Evolutionary conservation across 768 basidiomycete species (phyloP).

Genomic region (Phlegmacium glaucopus): DNA sequence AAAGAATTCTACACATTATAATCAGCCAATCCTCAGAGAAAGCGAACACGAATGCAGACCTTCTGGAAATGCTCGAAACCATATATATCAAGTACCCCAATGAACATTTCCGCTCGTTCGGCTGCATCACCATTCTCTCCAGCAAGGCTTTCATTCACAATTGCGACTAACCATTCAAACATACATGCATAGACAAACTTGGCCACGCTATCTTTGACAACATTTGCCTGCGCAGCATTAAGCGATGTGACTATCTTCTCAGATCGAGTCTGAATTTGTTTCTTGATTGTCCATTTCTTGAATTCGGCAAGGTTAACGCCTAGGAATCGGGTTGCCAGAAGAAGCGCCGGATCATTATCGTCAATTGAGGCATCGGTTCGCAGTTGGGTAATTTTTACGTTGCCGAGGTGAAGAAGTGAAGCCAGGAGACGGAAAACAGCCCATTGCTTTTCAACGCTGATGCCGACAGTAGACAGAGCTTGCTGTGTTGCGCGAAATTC

Average conservation of each 20-base stretch:
- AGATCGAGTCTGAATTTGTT: slow-evolving; percentile 89
- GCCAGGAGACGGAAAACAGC: slow-evolving; percentile 93
- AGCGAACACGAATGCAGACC: slow-evolving; percentile 33
- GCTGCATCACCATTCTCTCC: slow-evolving; percentile 94
- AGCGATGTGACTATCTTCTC: slow-evolving; percentile 94
- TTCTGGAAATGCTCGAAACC: slow-evolving; percentile 98
- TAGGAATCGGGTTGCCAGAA: slow-evolving; percentile 82
- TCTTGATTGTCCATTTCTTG: slow-evolving; percentile 99
- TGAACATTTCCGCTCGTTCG: slow-evolving; percentile 94
- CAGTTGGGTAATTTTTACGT: slow-evolving; percentile 83
- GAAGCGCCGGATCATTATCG: slow-evolving; percentile 77
- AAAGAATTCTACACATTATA: slow-evolving; percentile 67
- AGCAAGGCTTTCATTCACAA: slow-evolving; percentile 94
- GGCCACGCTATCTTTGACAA: slow-evolving; percentile 93
- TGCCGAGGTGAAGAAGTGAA: slow-evolving; percentile 94
- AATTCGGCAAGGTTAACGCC: slow-evolving; percentile 90
- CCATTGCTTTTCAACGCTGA: slow-evolving; percentile 98
- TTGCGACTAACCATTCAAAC: slow-evolving; percentile 97
- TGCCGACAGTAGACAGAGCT: slow-evolving; percentile 94
- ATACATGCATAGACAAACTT: slow-evolving; percentile 99
- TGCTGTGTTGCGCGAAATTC: slow-evolving; percentile 94
- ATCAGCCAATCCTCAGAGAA: slow-evolving; percentile 2
- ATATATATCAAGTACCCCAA: slow-evolving; percentile 97
- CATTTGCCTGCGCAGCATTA: slow-evolving; percentile 84
- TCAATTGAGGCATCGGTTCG: slow-evolving; percentile 83